A percentile compares a stretch with the other conserved stretches of the same genome.
Evolutionary conservation across 2,329 filamentous ascomycete species (phyloP).

Genomic region (Fusarium dlaminii): DNA sequence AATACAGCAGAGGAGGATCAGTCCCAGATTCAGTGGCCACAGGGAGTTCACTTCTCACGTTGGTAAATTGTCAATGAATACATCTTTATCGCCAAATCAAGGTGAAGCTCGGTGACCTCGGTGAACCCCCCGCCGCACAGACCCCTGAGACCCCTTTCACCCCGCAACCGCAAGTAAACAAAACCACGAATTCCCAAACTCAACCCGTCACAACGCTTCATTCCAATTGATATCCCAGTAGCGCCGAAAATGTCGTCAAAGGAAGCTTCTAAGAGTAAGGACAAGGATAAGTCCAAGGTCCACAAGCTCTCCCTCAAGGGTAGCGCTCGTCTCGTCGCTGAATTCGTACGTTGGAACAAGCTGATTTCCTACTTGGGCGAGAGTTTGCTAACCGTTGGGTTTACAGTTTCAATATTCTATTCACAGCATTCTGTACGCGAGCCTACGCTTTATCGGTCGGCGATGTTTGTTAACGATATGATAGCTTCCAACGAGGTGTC

Average conservation of each 20-base stretch:
- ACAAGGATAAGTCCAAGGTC: conserved; percentile 82
- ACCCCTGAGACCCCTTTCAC: conserved; percentile 32
- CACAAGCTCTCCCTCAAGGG: conserved; percentile 94
- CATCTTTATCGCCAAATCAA: neutral
- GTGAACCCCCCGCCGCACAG: conserved; percentile 42
- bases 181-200: conserved; percentile 21
- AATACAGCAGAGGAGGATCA: neutral
- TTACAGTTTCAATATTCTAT: conserved; percentile 94
- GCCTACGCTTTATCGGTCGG: too few relatives aligned
- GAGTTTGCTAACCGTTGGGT: conserved; percentile 22
- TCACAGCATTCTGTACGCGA: conserved; percentile 84
- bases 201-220: neutral
- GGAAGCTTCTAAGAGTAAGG: conserved; percentile 41
- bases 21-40: conserved; percentile 3
- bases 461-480: neutral
- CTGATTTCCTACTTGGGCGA: neutral
- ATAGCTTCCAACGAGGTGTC: conserved; percentile 83
- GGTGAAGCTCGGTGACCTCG: conserved; percentile 34
- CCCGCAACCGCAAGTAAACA: conserved; percentile 46
- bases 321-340: conserved; percentile 85
- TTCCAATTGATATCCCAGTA: neutral
- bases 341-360: conserved; percentile 81
- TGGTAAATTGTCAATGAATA: neutral
- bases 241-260: conserved; percentile 45
- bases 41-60: conserved; percentile 18